Evolutionary conservation across 2,329 filamentous ascomycete genomes (phyloP), one percentile per base, ranked within the genome.

Genomic region (Xylariales sp.): DNA sequence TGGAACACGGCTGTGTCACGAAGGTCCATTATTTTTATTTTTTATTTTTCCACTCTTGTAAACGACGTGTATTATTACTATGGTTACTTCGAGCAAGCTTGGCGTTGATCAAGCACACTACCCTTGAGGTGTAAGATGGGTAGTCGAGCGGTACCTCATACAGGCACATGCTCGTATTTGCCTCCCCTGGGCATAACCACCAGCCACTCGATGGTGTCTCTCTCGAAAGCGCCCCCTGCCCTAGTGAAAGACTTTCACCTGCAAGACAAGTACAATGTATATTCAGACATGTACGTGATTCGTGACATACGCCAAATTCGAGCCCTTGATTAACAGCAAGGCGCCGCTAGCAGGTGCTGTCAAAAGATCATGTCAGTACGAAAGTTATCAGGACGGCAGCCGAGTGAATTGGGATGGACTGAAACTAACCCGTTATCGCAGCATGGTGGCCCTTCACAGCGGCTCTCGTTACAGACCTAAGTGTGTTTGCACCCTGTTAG

Each of bases 31-130:
- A 23, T 23, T 23, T 23, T 23, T 23, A 23, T 23, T 23, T 23
- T 23, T 39, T 10, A 36, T 52, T 49, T 23, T 34, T 60, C n/a
- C 41, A 23, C 23, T 43, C 45, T 32, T 32, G 49, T 57, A 64
- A 14, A 53, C 28, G 45, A 62, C 23, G 28, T 67, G 68, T 62
- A 69, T 65, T 58, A 54, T 32, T 67, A 64, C 54, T 54, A 41
- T 14, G 39, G 56, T 46, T 62, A 32, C 53, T 46, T 53, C 34
- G 45, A 18, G 43, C 23, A 59, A 55, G 41, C 36, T 28, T 30
- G 43, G 16, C 9, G 8, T 39, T 6, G 36, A 57, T 52, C 6
- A 45, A 39, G n/a, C 34, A 2, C 36, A 8, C 28, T 43, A 7
- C 6, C 34, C 12, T 7, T 8, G 18, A 14, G 43, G 10, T 16